These are phyloP conservation scores for Aphanocladium album DNA, from an alignment of 2,329 filamentous ascomycete species.

Conservation along the genomic window DNA sequence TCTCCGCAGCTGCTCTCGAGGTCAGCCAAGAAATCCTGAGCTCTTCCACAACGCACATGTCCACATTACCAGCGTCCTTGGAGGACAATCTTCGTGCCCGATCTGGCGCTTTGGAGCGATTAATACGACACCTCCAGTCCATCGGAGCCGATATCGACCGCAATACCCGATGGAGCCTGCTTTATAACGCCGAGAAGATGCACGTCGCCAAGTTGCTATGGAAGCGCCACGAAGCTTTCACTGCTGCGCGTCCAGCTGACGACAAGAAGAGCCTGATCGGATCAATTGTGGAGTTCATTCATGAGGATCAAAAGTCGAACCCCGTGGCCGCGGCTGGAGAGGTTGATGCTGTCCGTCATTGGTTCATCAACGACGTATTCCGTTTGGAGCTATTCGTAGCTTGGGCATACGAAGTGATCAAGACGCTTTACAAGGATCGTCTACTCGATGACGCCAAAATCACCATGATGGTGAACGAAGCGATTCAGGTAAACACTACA, in stretches of 20 bases:
- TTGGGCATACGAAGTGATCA: constrained; percentile 73
- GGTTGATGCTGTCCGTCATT: constrained; percentile 75
- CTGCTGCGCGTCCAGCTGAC: constrained; percentile 52
- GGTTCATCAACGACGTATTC: constrained; percentile 74
- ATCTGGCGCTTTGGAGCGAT: constrained; percentile 65
- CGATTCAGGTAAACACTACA: constrained; percentile 59
- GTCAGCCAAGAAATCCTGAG: constrained; percentile 78
- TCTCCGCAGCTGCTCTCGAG: constrained; percentile 69
- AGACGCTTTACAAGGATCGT: constrained; percentile 62
- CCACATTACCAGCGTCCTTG: constrained; percentile 67
- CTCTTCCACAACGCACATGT: constrained; percentile 70
- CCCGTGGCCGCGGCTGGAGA: constrained; percentile 62
- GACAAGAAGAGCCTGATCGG: constrained; percentile 66
- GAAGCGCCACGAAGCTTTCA: constrained; percentile 69
- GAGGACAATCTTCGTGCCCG: constrained; percentile 75
- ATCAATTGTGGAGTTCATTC: constrained; percentile 70
- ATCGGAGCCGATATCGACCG: constrained; percentile 63
- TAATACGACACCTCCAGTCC: constrained; percentile 66
- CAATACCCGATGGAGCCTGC: constrained; percentile 67
- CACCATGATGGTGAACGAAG: constrained; percentile 60
- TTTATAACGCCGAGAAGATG: constrained; percentile 91
- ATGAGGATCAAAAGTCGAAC: constrained; percentile 68
- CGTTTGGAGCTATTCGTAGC: constrained; percentile 70
- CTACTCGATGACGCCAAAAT: constrained; percentile 50
- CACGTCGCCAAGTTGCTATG: constrained; percentile 72